phyloP scores from a whole-genome alignment of 768 basidiomycete genomes.

The Mycena crocata region DNA sequence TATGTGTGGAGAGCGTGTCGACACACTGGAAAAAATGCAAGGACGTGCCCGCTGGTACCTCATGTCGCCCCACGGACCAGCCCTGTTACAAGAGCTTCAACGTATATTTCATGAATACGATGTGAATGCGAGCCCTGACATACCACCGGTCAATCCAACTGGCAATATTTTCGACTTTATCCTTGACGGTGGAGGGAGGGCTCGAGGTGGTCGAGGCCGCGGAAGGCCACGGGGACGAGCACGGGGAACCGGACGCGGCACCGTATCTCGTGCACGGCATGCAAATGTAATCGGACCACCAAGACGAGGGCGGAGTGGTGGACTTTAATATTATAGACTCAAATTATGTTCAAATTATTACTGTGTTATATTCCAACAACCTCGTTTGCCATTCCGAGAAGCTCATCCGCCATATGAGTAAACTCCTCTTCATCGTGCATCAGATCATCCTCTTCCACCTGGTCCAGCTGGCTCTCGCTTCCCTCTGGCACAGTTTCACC shows the following conservation, averaged over 20 bases:
- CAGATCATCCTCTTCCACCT: slow-evolving; percentile 20
- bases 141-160: neutral
- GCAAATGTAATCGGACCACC: neutral
- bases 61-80: neutral
- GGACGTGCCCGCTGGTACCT: slow-evolving; percentile 21
- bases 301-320: neutral
- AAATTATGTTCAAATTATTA: too few relatives aligned
- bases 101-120: neutral
- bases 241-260: neutral
- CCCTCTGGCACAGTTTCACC: neutral
- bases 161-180: neutral
- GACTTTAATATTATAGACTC: neutral
- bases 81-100: neutral
- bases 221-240: neutral
- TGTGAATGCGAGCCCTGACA: neutral
- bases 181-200: neutral
- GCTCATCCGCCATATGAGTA: neutral
- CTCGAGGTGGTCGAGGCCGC: neutral
- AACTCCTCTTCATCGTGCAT: slow-evolving; percentile 28
- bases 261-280: neutral
- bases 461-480: neutral
- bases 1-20: slow-evolving; percentile 15
- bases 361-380: slow-evolving; percentile 1
- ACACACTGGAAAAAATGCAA: slow-evolving; percentile 2
- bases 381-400: slow-evolving; percentile 1